Evolutionary conservation across 768 basidiomycete species (phyloP).

Genomic region (Psilocybe cubensis): DNA sequence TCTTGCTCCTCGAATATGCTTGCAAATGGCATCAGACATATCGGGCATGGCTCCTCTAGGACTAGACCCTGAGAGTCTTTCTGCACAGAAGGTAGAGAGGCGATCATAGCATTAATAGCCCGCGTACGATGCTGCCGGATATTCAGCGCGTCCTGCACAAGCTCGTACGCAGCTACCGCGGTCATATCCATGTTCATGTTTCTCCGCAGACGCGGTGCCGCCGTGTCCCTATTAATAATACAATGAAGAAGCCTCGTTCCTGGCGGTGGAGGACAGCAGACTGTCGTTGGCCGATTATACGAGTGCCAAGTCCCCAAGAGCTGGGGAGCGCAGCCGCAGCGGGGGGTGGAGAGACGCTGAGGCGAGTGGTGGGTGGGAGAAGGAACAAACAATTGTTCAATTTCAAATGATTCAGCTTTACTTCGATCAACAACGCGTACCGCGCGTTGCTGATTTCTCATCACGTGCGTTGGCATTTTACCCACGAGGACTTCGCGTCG

Average conservation of each 20-base stretch:
- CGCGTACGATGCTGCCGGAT: conserved; percentile 31
- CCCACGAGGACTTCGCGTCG: too few relatives aligned
- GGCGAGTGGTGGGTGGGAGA: too few relatives aligned
- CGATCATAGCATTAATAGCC: conserved; percentile 42
- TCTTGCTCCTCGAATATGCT: conserved; percentile 40
- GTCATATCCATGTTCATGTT: conserved; percentile 4
- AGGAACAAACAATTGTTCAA: neutral
- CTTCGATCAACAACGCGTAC: conserved; percentile 5
- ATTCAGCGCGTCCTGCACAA: conserved; percentile 25
- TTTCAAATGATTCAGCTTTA: neutral
- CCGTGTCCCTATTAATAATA: neutral
- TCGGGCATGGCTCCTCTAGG: conserved; percentile 62
- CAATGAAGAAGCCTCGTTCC: neutral
- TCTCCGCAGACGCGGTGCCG: neutral
- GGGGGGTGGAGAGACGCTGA: neutral
- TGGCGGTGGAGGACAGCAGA: neutral
- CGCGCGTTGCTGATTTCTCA: conserved; percentile 9
- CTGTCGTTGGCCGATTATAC: neutral
- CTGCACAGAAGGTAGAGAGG: conserved; percentile 46
- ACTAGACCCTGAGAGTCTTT: conserved; percentile 36
- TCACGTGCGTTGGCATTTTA: conserved; percentile 2
- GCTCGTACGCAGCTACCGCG: conserved; percentile 23
- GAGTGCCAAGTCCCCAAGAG: neutral
- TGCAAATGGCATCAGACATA: conserved; percentile 57
- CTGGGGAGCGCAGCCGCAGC: neutral